Conservation (phyloP, 1,139 yeast genomes). For the Pichia sp. region DNA sequence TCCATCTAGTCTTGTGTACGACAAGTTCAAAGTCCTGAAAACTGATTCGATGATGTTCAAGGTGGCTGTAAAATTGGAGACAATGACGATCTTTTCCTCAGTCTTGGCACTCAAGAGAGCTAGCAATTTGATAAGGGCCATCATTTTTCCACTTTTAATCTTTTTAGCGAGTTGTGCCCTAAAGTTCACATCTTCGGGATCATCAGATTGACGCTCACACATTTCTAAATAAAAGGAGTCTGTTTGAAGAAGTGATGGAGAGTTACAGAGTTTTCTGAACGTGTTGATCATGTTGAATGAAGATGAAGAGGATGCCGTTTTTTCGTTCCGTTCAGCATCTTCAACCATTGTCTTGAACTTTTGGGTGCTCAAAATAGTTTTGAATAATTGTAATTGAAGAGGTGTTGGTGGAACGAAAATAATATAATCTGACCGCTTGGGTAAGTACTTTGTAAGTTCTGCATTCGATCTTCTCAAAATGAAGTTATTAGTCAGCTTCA, state of each 20-base stretch:
- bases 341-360: conserved; percentile 9
- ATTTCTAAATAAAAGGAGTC: conserved; percentile 27
- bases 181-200: conserved; percentile 17
- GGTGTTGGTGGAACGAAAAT: conserved; percentile 71
- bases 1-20: conserved; percentile 73
- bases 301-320: conserved; percentile 19
- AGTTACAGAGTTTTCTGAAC: conserved; percentile 77
- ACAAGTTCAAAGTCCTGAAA: conserved; percentile 42
- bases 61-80: conserved; percentile 87
- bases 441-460: conserved; percentile 58
- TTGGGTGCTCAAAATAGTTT: conserved; percentile 37
- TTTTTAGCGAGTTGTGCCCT: conserved; percentile 25
- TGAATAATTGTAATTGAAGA: conserved; percentile 51
- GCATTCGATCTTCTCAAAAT: conserved; percentile 68
- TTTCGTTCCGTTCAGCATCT: not conserved
- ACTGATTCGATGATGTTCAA: conserved; percentile 65
- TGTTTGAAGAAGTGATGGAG: conserved; percentile 57
- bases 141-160: conserved; percentile 49
- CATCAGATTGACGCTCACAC: conserved; percentile 27
- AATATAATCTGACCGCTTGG: conserved; percentile 73
- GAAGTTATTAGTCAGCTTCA: conserved; percentile 56
- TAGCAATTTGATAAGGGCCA: conserved; percentile 46
- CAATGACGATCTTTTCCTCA: conserved; percentile 73
- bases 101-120: conserved; percentile 33
- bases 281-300: conserved; percentile 67